These are phyloP conservation scores for Ophiosphaerella herpotricha DNA, from an alignment of 2,329 filamentous ascomycete species.

Conservation along the genomic window DNA sequence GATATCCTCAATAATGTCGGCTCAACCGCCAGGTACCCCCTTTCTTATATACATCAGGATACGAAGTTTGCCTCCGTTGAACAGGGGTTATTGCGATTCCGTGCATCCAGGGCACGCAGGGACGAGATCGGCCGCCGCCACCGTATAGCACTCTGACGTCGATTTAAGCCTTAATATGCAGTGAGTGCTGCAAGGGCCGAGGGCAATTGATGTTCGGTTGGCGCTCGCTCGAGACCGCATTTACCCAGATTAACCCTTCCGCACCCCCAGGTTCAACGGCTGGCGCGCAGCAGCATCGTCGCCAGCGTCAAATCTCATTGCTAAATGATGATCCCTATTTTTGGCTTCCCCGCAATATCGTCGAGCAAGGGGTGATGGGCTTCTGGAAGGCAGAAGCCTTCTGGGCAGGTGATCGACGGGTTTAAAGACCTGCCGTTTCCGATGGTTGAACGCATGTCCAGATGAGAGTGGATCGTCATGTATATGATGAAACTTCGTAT, in stretches of 20 bases:
- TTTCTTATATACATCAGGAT: conserved; percentile 11
- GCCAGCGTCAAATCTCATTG: conserved; percentile 1
- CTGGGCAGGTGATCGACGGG: conserved; percentile 8
- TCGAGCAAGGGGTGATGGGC: conserved; percentile 2
- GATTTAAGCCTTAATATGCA: conserved; percentile 23
- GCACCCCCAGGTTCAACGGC: conserved; percentile 4
- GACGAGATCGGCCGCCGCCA: conserved; percentile 10
- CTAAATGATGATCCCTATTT: conserved; percentile 8
- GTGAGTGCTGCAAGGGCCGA: conserved; percentile 4
- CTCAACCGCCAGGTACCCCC: not conserved
- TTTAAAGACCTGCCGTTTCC: not conserved
- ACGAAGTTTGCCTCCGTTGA: not conserved
- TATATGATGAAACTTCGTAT: conserved; percentile 5
- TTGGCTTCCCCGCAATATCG: conserved; percentile 17
- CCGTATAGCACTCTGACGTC: conserved; percentile 23
- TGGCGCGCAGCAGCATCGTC: not conserved
- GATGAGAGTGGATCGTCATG: conserved; percentile 3
- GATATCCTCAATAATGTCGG: not conserved
- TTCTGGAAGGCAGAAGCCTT: conserved; percentile 12
- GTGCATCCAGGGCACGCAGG: conserved; percentile 1
- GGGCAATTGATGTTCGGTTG: conserved; percentile 4
- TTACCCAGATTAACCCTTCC: conserved; percentile 25
- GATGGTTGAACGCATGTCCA: not conserved
- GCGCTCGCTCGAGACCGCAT: conserved; percentile 13
- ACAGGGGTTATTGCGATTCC: not conserved